These are phyloP conservation scores for Pyrus pyrifolia DNA, from an alignment of 306 rosid genomes.

Conservation along the genomic window DNA sequence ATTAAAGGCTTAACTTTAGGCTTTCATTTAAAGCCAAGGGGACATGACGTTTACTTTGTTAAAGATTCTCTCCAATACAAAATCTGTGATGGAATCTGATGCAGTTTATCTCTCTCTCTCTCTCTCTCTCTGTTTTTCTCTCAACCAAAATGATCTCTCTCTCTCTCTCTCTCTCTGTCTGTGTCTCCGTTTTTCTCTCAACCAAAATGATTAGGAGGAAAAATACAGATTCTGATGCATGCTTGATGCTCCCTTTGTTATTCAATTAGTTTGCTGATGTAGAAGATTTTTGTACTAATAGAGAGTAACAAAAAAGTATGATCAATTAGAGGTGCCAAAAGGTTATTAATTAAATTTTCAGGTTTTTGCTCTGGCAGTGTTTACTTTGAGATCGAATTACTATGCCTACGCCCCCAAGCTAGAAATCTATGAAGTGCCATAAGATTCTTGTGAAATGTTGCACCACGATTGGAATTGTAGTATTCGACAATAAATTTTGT, in stretches of 20 bases:
- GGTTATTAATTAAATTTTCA: background rate
- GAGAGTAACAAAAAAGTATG: background rate
- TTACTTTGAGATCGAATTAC: background rate
- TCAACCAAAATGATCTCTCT: background rate
- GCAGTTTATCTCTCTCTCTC: constrained; percentile 29
- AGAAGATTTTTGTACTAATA: background rate
- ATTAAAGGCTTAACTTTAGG: constrained; percentile 40
- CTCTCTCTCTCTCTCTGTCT: constrained; percentile 6
- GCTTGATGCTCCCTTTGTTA: background rate
- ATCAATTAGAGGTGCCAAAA: constrained; percentile 16
- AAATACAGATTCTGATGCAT: constrained; percentile 16
- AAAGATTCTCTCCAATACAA: constrained; percentile 45
- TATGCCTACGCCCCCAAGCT: background rate
- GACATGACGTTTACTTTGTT: constrained; percentile 36
- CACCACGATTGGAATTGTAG: background rate
- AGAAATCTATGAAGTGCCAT: background rate
- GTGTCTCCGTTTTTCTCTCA: background rate
- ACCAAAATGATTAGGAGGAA: background rate
- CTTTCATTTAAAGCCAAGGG: constrained; percentile 39
- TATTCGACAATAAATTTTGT: no score
- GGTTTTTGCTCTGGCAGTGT: background rate
- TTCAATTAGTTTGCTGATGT: background rate
- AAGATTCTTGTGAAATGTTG: background rate
- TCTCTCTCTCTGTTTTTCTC: no score
- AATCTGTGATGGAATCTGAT: constrained; percentile 51